These are phyloP conservation scores for Fraxinus platypoda DNA, from an alignment of 305 asterid genomes.

Conservation along the genomic window DNA sequence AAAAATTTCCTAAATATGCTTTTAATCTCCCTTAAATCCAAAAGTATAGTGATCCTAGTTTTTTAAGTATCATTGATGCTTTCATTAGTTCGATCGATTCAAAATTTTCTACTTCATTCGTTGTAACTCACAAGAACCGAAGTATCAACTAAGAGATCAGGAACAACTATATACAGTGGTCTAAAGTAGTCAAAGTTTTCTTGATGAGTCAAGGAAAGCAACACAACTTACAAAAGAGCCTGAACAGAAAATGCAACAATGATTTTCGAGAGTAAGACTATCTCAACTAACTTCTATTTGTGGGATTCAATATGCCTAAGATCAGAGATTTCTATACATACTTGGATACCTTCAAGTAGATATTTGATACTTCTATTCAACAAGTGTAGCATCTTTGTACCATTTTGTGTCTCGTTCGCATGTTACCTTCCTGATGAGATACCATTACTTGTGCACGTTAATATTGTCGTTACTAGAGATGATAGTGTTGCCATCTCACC, in stretches of 20 bases:
- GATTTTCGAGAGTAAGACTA: not conserved
- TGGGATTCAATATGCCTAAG: not conserved
- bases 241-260: not conserved
- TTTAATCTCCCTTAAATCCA: not conserved
- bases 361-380: not conserved
- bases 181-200: not conserved
- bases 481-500: not conserved
- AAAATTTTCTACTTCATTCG: not conserved
- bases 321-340: not conserved
- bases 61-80: not conserved
- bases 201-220: not conserved
- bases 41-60: not conserved
- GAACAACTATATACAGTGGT: not conserved
- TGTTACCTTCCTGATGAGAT: not conserved
- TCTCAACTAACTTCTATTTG: not conserved
- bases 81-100: not conserved
- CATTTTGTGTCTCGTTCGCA: not conserved
- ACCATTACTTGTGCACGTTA: not conserved
- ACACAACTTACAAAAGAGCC: not conserved
- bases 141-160: not conserved
- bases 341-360: not conserved
- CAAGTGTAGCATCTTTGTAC: not conserved
- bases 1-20: not conserved
- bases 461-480: not conserved
- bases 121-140: not conserved